Conservation (phyloP, 169 alveolate genomes). For the Prorocentrum cordatum region DNA sequence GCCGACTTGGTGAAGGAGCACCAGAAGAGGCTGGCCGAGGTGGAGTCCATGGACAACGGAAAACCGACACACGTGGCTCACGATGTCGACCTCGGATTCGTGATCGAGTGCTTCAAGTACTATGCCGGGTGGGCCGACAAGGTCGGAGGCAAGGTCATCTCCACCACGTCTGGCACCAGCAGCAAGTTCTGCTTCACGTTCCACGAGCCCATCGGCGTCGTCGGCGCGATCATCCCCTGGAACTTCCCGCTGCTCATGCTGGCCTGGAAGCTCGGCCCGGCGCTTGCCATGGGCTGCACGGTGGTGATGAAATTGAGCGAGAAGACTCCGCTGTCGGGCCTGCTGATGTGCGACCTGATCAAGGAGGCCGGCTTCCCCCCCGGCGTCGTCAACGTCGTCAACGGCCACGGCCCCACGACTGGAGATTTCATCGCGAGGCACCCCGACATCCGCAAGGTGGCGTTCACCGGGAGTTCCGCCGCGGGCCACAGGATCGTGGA, state of each 20-base stretch:
- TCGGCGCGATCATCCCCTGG: conserved; percentile 81
- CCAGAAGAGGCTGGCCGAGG: conserved; percentile 77
- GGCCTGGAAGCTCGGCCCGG: conserved; percentile 80
- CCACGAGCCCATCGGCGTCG: not conserved
- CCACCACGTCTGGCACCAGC: conserved; percentile 40
- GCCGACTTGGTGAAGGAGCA: conserved; percentile 79
- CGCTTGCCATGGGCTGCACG: conserved; percentile 39
- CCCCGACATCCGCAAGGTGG: conserved; percentile 76
- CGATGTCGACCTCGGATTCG: not conserved
- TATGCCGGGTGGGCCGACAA: conserved; percentile 81
- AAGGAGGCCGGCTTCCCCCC: conserved; percentile 82
- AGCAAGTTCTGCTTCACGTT: not conserved
- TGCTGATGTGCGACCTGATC: conserved; percentile 76
- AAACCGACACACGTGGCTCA: conserved; percentile 74
- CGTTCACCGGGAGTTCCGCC: conserved; percentile 84
- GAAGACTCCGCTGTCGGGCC: conserved; percentile 79
- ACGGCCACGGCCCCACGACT: conserved; percentile 79
- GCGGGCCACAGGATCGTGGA: conserved; percentile 76
- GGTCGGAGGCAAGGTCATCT: conserved; percentile 73
- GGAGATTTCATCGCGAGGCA: conserved; percentile 77
- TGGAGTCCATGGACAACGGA: conserved; percentile 83
- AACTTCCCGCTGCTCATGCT: conserved; percentile 82
- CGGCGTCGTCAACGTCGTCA: conserved; percentile 82
- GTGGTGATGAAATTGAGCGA: not conserved
- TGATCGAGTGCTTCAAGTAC: conserved; percentile 64